phyloP scores from a whole-genome alignment of 2,329 filamentous ascomycete genomes.

The Arthrobotrys sinensis region DNA sequence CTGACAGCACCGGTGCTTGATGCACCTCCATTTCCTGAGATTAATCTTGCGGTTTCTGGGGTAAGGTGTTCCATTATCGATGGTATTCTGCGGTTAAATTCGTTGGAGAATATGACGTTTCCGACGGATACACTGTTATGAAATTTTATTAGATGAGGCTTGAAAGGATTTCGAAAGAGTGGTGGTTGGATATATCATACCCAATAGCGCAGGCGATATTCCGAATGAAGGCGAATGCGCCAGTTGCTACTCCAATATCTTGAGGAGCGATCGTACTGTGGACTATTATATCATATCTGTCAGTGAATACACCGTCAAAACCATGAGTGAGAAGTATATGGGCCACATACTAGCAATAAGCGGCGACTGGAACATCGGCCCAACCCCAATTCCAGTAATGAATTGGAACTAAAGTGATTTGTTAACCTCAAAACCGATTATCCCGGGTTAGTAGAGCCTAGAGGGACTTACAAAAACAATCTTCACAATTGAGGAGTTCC shows the following conservation, averaged over 20 bases:
- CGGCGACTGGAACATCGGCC: slow-evolving; percentile 64
- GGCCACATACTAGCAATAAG: slow-evolving; percentile 62
- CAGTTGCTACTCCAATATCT: slow-evolving; percentile 77
- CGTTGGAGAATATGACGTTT: slow-evolving; percentile 84
- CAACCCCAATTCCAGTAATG: slow-evolving; percentile 62
- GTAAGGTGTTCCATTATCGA: slow-evolving; percentile 72
- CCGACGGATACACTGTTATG: slow-evolving; percentile 70
- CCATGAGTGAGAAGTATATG: neutral
- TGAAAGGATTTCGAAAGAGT: neutral
- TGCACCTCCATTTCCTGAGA: slow-evolving; percentile 75
- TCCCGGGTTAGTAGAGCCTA: slow-evolving; percentile 64
- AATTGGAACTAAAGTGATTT: slow-evolving; percentile 60
- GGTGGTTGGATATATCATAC: slow-evolving; percentile 14
- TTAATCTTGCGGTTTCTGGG: slow-evolving; percentile 70
- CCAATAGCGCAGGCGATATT: slow-evolving; percentile 73
- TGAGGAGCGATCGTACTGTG: slow-evolving; percentile 75
- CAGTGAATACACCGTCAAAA: neutral
- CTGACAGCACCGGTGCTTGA: slow-evolving; percentile 75
- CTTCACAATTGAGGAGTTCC: slow-evolving; percentile 72
- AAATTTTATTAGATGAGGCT: slow-evolving; percentile 65
- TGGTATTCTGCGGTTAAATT: slow-evolving; percentile 74
- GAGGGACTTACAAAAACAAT: slow-evolving; percentile 72
- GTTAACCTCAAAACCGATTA: neutral
- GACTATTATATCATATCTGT: slow-evolving; percentile 66
- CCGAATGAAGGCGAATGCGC: slow-evolving; percentile 75